Evolutionary conservation across 2,329 filamentous ascomycete species (phyloP).

Genomic region (Hyphodiscus sp.): DNA sequence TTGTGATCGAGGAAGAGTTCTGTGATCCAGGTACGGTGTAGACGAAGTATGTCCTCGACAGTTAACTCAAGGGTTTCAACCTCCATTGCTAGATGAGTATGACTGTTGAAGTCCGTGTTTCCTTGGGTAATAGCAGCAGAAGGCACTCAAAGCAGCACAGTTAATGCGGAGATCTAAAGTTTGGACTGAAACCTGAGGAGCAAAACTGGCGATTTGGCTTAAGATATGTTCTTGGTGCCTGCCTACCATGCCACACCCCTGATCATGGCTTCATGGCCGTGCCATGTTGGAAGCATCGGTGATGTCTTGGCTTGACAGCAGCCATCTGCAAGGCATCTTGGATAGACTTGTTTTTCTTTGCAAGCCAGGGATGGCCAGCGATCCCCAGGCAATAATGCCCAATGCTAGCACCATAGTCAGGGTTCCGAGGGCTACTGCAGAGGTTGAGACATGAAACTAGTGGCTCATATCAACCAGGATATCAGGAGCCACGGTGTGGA

Average conservation of each 20-base stretch:
- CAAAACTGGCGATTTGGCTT: neutral
- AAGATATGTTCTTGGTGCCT: neutral
- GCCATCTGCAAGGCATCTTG: neutral
- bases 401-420: neutral
- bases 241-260: neutral
- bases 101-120: neutral
- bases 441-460: neutral
- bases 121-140: no score
- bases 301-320: neutral
- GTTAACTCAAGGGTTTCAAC: conserved; percentile 15
- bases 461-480: no score
- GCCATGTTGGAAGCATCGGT: neutral
- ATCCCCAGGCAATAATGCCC: no score
- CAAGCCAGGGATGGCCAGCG: neutral
- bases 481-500: no score
- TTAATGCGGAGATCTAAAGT: neutral
- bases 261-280: neutral
- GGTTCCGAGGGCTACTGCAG: neutral
- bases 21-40: conserved; percentile 18
- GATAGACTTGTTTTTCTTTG: neutral
- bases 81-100: conserved; percentile 12
- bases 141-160: no score
- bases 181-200: neutral
- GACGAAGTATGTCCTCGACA: conserved; percentile 17
- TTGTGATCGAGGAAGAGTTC: conserved; percentile 17